Percentiles rank a stretch among this genome's conserved stretches.
Evolutionary conservation across 768 basidiomycete genomes (phyloP).

Genomic region (Tricholoma bakamatsutake): DNA sequence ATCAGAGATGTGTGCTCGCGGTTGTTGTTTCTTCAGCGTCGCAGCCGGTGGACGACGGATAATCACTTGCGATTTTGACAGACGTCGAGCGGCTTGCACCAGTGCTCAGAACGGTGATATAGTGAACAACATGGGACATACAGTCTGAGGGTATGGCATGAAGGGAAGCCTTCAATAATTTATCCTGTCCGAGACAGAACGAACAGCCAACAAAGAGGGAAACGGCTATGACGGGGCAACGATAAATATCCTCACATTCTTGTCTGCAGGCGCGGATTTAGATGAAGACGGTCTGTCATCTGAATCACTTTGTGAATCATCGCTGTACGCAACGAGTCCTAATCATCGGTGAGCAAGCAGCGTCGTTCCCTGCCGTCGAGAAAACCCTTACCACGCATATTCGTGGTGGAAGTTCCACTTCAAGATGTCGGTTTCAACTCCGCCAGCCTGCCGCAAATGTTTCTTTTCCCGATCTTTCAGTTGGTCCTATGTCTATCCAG

Average conservation of each 20-base stretch:
- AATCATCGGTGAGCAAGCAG: background rate
- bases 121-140: constrained; percentile 18
- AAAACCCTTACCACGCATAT: background rate
- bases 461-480: constrained; percentile 23
- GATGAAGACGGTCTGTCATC: constrained; percentile 36
- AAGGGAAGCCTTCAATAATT: constrained; percentile 34
- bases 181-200: constrained; percentile 64
- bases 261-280: constrained; percentile 19
- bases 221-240: constrained; percentile 35
- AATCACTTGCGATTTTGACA: constrained; percentile 51
- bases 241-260: constrained; percentile 60
- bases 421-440: constrained; percentile 15
- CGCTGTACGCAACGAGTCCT: constrained; percentile 63
- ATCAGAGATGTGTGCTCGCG: constrained; percentile 42
- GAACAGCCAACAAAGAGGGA: constrained; percentile 60
- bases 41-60: constrained; percentile 46
- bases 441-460: constrained; percentile 17
- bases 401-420: background rate
- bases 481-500: constrained; percentile 28
- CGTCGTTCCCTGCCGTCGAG: background rate
- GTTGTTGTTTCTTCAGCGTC: constrained; percentile 35
- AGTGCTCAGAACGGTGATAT: background rate
- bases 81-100: constrained; percentile 28
- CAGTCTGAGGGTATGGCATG: constrained; percentile 34
- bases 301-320: constrained; percentile 55